Percentiles rank a stretch among this genome's conserved stretches.
Evolutionary conservation across 371 early-diverging fungal species (phyloP).

Genomic region (Umbelopsis sp.): DNA sequence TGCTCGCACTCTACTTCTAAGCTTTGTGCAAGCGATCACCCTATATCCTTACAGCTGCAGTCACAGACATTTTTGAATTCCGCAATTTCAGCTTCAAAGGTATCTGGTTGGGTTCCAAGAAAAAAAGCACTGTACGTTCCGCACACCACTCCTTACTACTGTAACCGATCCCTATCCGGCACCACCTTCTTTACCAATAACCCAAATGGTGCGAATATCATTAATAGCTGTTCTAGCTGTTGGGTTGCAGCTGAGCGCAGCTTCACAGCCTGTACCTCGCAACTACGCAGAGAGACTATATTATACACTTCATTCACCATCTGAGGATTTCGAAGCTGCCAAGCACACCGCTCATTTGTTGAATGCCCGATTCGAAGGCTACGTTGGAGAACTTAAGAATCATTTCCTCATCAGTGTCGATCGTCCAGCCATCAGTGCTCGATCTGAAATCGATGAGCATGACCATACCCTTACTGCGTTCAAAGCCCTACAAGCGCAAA

Average conservation of each 20-base stretch:
- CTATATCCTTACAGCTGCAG: too few species aligned
- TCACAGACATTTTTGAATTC: too few species aligned
- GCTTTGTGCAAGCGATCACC: too few species aligned
- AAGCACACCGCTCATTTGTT: constrained; percentile 44
- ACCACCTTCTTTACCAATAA: too few species aligned
- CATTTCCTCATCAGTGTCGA: constrained; percentile 65
- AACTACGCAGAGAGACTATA: constrained; percentile 48
- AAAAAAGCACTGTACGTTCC: too few species aligned
- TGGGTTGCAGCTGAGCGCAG: background rate
- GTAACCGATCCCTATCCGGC: too few species aligned
- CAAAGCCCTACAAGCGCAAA: constrained; percentile 19
- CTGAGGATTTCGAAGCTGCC: constrained; percentile 33
- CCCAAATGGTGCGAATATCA: background rate
- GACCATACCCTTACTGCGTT: constrained; percentile 17
- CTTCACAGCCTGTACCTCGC: constrained; percentile 5
- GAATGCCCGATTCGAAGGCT: constrained; percentile 60
- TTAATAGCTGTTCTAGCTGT: background rate
- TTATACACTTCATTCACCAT: constrained; percentile 54
- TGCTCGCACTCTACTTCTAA: too few species aligned
- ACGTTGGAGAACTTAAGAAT: constrained; percentile 67
- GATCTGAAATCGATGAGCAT: constrained; percentile 29
- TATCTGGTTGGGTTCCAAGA: too few species aligned
- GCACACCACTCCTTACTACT: too few species aligned
- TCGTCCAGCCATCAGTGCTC: constrained; percentile 26
- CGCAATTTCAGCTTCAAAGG: too few species aligned